phyloP scores from a whole-genome alignment of 305 asterid species.

The Fraxinus sp. region DNA sequence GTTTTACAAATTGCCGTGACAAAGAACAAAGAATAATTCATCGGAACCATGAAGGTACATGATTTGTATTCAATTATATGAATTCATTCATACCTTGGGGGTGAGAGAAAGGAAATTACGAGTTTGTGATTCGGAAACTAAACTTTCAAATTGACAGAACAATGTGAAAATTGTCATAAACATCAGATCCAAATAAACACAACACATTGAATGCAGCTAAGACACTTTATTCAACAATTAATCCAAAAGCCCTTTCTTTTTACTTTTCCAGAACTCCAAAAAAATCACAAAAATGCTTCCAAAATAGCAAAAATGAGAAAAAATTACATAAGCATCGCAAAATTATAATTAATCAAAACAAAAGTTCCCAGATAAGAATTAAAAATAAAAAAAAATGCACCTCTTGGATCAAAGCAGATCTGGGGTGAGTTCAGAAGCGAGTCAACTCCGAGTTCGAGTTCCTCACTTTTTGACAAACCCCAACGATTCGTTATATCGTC shows the following conservation, averaged over 20 bases:
- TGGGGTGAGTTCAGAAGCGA: slow-evolving; percentile 24
- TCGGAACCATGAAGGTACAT: background rate
- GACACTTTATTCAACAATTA: slow-evolving; percentile 23
- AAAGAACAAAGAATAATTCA: background rate
- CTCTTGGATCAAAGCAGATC: slow-evolving; percentile 31
- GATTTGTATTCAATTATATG: background rate
- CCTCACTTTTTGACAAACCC: slow-evolving; percentile 29
- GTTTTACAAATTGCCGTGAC: background rate
- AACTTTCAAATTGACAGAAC: background rate
- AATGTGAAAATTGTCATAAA: slow-evolving; percentile 1
- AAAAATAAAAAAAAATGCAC: slow-evolving; percentile 13
- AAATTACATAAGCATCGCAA: slow-evolving; percentile 28
- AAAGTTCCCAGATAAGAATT: background rate
- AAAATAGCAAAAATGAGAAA: slow-evolving; percentile 11
- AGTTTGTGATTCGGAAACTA: slow-evolving; percentile 7
- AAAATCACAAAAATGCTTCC: background rate
- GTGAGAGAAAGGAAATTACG: background rate
- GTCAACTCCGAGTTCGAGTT: slow-evolving; percentile 18
- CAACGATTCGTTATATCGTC: slow-evolving; percentile 26
- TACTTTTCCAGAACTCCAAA: background rate
- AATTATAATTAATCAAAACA: background rate
- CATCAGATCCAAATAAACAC: slow-evolving; percentile 21
- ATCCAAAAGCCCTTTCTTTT: background rate
- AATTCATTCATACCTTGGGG: background rate
- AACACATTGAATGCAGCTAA: background rate